Base-by-base conservation (phyloP, 2,329 filamentous ascomycete species). In the Metarhizium anisopliae region DNA sequence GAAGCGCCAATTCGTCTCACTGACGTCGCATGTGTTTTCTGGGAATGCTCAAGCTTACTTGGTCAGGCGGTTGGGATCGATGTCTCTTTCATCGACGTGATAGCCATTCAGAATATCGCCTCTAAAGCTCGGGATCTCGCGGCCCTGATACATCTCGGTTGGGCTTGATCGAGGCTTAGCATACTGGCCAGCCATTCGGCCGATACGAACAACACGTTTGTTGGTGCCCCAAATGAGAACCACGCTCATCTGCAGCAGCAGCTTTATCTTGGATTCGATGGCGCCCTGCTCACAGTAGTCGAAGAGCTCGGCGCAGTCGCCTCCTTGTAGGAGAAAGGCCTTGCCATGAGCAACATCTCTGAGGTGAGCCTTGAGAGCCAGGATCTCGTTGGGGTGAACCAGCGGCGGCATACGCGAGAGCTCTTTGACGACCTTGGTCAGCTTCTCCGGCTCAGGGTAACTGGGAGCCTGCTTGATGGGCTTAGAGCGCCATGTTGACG, bases 81-180 rank as follows among this genome's bases (percentile, higher is more conserved):
- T 85, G 43, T 81, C 81, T 55, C 94, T 78, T 60, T 92, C 84
- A n/a, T 86, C 83, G 0, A 84, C 74, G 42, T 84, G 81, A 72
- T 86, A 96, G 30, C 93, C 93, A 67, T 99, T 99, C 60, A 99
- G 79, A 59, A 97, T 97, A 64, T 99, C 94, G 16, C 94, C 94
- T 53, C 94, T 81, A 79, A 97, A 99, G 47, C 89, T 94, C 4
- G 90, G 89, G 55, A 96, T 87, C 66, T 90, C 83, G 58, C 83
- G 82, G 53, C 91, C 92, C 60, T 95, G 77, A 52, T 95, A 76
- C 2, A 84, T 80, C 74, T 99, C 94, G 42, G 84, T 92, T 0
- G 93, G 89, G 63, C 87, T 95, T 4, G 90, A 96, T 56, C 94
- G 80, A 2, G 93, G 94, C 74, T 99, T 99, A 35, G 94, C 94